These are phyloP conservation scores for Xylaria castorea DNA, from an alignment of 495 filamentous ascomycete genomes.

Conservation along the genomic window DNA sequence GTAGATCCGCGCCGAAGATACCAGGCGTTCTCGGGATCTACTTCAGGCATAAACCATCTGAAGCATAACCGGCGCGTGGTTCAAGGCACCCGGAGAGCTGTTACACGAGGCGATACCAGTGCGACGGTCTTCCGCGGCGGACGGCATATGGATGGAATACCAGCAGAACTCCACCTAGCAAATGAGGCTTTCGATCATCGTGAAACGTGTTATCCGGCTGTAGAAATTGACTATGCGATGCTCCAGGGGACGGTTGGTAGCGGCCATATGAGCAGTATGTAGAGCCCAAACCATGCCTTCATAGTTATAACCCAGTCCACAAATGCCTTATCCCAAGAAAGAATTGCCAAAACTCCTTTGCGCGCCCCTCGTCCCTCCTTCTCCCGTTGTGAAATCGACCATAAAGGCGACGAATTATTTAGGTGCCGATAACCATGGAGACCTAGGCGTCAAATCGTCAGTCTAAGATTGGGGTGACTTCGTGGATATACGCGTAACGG, in stretches of 20 bases:
- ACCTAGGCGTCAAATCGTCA: slow-evolving; percentile 25
- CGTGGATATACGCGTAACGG: background rate
- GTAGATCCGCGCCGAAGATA: background rate
- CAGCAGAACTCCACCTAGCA: background rate
- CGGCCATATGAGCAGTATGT: background rate
- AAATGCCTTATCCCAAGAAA: background rate
- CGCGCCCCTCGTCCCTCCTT: background rate
- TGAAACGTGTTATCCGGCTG: slow-evolving; percentile 7
- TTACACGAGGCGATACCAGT: slow-evolving; percentile 17
- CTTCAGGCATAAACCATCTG: slow-evolving; percentile 19
- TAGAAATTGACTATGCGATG: background rate
- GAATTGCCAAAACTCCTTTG: slow-evolving; percentile 22
- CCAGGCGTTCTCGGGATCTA: background rate
- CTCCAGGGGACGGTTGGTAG: background rate
- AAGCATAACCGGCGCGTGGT: slow-evolving; percentile 12
- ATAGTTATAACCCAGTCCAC: slow-evolving; percentile 5
- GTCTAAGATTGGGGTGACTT: background rate
- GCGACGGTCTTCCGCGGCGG: background rate
- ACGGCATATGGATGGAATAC: background rate
- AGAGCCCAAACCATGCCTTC: background rate
- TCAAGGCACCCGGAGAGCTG: background rate
- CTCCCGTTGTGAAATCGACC: slow-evolving; percentile 14
- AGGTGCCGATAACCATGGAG: slow-evolving; percentile 37
- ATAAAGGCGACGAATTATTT: slow-evolving; percentile 1
- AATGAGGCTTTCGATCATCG: slow-evolving; percentile 4